Evolutionary conservation across 2,329 filamentous ascomycete genomes (phyloP).

Genomic region (Exutisphaerella laricina): DNA sequence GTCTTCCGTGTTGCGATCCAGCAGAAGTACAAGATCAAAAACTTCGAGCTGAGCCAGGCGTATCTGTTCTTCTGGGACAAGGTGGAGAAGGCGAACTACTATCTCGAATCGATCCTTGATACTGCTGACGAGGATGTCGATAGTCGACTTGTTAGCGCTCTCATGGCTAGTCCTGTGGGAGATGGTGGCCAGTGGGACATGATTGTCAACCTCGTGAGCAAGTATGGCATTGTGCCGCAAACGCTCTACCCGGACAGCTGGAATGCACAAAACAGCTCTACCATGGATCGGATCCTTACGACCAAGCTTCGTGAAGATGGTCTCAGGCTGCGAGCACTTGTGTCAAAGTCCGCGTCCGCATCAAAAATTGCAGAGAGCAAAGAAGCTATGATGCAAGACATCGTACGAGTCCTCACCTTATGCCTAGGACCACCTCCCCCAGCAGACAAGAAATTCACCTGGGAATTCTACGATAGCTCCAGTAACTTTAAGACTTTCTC

Average conservation of each 20-base stretch:
- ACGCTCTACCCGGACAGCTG: conserved; percentile 73
- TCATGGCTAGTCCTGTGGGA: conserved; percentile 62
- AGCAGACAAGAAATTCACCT: conserved; percentile 64
- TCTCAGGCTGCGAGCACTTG: conserved; percentile 60
- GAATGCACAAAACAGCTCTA: conserved; percentile 65
- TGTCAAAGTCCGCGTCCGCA: conserved; percentile 35
- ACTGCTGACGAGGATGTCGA: conserved; percentile 67
- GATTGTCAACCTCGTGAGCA: conserved; percentile 77
- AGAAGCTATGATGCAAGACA: conserved; percentile 69
- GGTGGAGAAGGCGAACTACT: conserved; percentile 85
- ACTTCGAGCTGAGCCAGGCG: conserved; percentile 79
- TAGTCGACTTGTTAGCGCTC: conserved; percentile 63
- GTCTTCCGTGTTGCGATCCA: conserved; percentile 85
- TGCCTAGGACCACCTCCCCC: conserved; percentile 74
- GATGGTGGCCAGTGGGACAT: conserved; percentile 97
- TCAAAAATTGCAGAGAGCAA: conserved; percentile 52
- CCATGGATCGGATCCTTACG: conserved; percentile 69
- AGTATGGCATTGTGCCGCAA: conserved; percentile 81
- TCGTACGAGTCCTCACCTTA: conserved; percentile 75
- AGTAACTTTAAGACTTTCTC: conserved; percentile 58
- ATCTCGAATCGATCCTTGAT: conserved; percentile 76
- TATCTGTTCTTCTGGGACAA: conserved; percentile 95
- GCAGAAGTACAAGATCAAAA: conserved; percentile 70
- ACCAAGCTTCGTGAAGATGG: conserved; percentile 84
- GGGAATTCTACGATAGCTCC: conserved; percentile 70